These are phyloP conservation scores for Chytridium lagenaria DNA, from an alignment of 371 early-diverging fungal species.

Conservation along the genomic window DNA sequence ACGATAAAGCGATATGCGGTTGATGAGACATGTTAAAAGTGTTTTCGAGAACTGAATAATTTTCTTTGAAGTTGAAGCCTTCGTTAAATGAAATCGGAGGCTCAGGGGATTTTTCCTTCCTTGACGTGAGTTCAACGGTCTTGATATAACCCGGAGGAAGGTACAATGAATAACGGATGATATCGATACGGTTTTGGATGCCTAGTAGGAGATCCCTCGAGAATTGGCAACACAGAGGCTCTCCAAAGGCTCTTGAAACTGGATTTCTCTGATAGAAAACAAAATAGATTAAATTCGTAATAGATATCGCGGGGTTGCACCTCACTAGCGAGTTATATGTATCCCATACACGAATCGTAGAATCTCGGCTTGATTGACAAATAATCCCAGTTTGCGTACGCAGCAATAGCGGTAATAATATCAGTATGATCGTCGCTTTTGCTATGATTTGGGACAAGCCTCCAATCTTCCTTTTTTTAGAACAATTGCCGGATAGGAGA, in stretches of 20 bases:
- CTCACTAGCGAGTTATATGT: slow-evolving; percentile 50
- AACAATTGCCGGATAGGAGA: neutral
- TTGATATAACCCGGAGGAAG: slow-evolving; percentile 49
- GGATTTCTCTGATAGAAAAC: slow-evolving; percentile 47
- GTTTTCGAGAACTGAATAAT: slow-evolving; percentile 2
- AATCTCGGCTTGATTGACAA: slow-evolving; percentile 48
- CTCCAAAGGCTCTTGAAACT: slow-evolving; percentile 51
- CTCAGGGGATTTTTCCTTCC: slow-evolving; percentile 31
- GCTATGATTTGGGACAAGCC: slow-evolving; percentile 42
- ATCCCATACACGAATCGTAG: slow-evolving; percentile 56
- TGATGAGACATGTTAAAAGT: neutral
- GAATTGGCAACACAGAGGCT: slow-evolving; percentile 46
- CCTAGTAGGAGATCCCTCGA: slow-evolving; percentile 52
- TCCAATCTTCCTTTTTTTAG: slow-evolving; percentile 36
- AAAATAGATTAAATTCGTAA: neutral
- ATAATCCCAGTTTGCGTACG: slow-evolving; percentile 42
- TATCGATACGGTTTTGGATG: slow-evolving; percentile 54
- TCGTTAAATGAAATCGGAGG: slow-evolving; percentile 48
- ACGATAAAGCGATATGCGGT: neutral
- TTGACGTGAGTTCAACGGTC: slow-evolving; percentile 24
- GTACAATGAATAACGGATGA: slow-evolving; percentile 45
- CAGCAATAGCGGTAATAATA: slow-evolving; percentile 42
- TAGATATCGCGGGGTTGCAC: slow-evolving; percentile 23
- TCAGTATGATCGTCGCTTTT: slow-evolving; percentile 58
- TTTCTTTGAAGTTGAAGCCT: slow-evolving; percentile 27